Percentiles rank a stretch among this genome's conserved stretches.
These are phyloP conservation scores for Solanum pimpinellifolium DNA, from an alignment of 257 asterid species.

Conservation along the genomic window DNA sequence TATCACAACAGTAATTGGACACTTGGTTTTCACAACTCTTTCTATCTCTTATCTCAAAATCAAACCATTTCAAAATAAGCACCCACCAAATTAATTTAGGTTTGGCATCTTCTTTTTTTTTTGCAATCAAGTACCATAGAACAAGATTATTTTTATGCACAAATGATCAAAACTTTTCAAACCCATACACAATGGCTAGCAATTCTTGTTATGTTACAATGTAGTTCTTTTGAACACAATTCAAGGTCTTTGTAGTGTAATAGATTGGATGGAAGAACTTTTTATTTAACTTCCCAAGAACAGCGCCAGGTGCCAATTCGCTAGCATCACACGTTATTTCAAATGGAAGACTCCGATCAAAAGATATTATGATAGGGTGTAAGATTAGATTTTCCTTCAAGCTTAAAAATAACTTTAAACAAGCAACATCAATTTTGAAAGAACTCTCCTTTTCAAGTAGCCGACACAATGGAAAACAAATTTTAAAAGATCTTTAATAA, in stretches of 20 bases:
- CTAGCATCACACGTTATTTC: background rate
- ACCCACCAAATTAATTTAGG: background rate
- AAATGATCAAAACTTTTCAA: background rate
- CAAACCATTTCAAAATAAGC: background rate
- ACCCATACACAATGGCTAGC: background rate
- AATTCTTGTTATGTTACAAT: too few relatives aligned
- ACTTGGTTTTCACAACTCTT: too few relatives aligned
- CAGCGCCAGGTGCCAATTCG: background rate
- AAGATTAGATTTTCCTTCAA: too few relatives aligned
- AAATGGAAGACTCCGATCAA: too few relatives aligned
- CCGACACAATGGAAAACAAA: too few relatives aligned
- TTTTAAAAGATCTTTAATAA: too few relatives aligned
- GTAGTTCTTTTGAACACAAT: background rate
- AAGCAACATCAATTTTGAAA: background rate
- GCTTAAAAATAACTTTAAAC: too few relatives aligned
- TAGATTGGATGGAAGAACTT: background rate
- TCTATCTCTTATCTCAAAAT: background rate
- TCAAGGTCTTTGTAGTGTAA: background rate
- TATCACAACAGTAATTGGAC: too few relatives aligned
- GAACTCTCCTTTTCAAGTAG: background rate
- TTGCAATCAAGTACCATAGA: background rate
- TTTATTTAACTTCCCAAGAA: background rate
- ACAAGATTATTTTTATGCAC: background rate
- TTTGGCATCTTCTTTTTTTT: background rate
- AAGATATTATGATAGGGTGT: background rate